These are phyloP conservation scores for Rhazya stricta DNA, from an alignment of 257 asterid species.

Conservation along the genomic window DNA sequence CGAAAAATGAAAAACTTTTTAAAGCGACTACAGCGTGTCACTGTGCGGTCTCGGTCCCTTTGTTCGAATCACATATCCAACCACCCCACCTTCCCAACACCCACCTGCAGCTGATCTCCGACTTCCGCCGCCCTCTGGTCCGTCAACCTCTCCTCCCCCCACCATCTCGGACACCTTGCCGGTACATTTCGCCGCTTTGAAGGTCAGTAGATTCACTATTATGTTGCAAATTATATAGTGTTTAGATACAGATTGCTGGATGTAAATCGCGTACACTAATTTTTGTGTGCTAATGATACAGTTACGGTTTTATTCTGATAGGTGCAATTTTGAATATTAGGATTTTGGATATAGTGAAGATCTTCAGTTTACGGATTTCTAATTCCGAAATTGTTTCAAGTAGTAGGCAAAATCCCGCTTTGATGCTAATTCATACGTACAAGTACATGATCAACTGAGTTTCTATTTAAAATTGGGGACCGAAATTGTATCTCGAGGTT, in stretches of 20 bases:
- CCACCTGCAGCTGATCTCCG: slow-evolving; percentile 11
- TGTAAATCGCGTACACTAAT: not conserved
- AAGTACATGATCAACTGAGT: not conserved
- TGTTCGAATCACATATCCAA: not conserved
- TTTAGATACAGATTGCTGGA: not conserved
- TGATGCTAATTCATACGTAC: not conserved
- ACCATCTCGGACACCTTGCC: not conserved
- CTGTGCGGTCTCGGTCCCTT: not conserved
- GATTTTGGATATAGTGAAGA: not conserved
- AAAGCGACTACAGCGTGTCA: not conserved
- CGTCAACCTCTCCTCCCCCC: slow-evolving; percentile 1
- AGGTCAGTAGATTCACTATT: slow-evolving; percentile 1
- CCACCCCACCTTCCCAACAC: not conserved
- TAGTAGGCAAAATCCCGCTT: not conserved
- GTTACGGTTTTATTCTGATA: not conserved
- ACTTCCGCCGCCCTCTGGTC: not conserved
- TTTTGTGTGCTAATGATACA: not conserved
- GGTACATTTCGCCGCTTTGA: not conserved
- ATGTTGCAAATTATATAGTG: not conserved
- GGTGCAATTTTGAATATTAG: not conserved
- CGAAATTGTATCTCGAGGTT: not conserved
- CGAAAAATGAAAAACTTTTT: no score
- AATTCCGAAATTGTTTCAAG: not conserved
- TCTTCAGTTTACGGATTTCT: not conserved
- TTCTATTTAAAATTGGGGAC: not conserved